Base-by-base conservation (phyloP, 2,329 filamentous ascomycete genomes). In the Fusarium buxicola region DNA sequence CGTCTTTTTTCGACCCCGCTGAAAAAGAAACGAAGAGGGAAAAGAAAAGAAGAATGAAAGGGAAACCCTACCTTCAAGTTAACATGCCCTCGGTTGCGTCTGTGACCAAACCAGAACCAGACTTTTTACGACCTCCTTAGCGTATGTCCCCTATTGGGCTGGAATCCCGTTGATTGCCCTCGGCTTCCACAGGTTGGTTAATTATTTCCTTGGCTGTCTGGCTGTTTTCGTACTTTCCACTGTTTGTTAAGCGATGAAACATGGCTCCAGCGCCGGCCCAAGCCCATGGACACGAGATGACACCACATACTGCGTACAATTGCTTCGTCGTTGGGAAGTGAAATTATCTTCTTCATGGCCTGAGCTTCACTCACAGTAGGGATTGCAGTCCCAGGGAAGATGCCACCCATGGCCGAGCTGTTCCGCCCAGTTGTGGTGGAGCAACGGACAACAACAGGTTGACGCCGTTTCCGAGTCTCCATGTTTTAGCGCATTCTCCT, bases 401-500 rank as follows among this genome's bases (percentile, higher is more conserved):
- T 31, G 15, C 31, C 43, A 41, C 34, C 30, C 21, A 24, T 12
- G 25, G 28, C 13, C 28, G 43, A 30, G 49, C 48, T 48, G 48
- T 63, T 55, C 47, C 36, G 32, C 35, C 53, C 38, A 54, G 18
- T 35, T 9, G 28, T 30, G 54, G 55, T 60, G 66, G 60, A 56
- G 40, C 51, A 31, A n/a, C 39, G n/a, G 34, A 16, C 43, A 31
- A 46, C 36, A 32, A 51, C 45, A 54, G 55, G 41, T 60, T 43
- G 34, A 55, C 49, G 43, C 57, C 45, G 65, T 68, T 65, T 51
- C 63, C 58, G 55, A 63, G 41, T 50, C 50, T 38, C 46, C 56
- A 40, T 66, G 61, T 69, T 69, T 66, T 68, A 69, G 66, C 55
- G 61, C 31, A 38, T 35, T 60, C 45, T 57, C 47, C n/a, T 43